phyloP scores from a whole-genome alignment of 2,329 filamentous ascomycete species.

The Aspergillus fischeri region DNA sequence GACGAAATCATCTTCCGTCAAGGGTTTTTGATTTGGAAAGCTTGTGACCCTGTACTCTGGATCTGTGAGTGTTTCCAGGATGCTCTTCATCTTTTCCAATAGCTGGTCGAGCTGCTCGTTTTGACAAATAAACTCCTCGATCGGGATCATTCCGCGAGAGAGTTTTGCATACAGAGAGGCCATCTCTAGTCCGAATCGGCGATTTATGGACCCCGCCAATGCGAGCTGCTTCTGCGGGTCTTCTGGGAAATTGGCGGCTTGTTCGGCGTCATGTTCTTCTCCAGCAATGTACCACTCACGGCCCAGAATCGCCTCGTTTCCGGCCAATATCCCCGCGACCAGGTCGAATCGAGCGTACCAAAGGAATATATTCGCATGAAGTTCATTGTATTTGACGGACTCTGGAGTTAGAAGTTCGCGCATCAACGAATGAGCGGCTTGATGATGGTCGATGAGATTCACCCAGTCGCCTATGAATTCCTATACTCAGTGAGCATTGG shows the following conservation, averaged over 20 bases:
- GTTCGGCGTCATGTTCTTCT: slow-evolving; percentile 59
- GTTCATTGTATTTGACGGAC: slow-evolving; percentile 65
- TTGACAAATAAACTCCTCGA: slow-evolving; percentile 62
- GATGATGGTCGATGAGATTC: slow-evolving; percentile 87
- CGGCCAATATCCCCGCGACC: slow-evolving; percentile 76
- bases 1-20: slow-evolving; percentile 63
- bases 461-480: slow-evolving; percentile 96
- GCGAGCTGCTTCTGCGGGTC: slow-evolving; percentile 65
- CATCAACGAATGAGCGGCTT: slow-evolving; percentile 78
- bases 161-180: slow-evolving; percentile 70
- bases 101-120: slow-evolving; percentile 51
- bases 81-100: slow-evolving; percentile 39
- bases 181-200: slow-evolving; percentile 75
- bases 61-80: slow-evolving; percentile 62
- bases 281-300: slow-evolving; percentile 72
- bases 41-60: slow-evolving; percentile 59
- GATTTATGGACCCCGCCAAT: slow-evolving; percentile 60
- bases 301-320: slow-evolving; percentile 67
- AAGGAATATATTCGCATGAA: slow-evolving; percentile 68
- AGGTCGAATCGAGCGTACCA: slow-evolving; percentile 92
- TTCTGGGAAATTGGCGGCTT: slow-evolving; percentile 56
- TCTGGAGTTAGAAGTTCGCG: slow-evolving; percentile 73
- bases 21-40: slow-evolving; percentile 53
- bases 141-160: slow-evolving; percentile 59
- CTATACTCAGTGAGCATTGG: slow-evolving; percentile 44